A percentile compares a stretch with the other conserved stretches of the same genome.
Evolutionary conservation across 768 basidiomycete species (phyloP).

Genomic region (Glaciozyma martinii): DNA sequence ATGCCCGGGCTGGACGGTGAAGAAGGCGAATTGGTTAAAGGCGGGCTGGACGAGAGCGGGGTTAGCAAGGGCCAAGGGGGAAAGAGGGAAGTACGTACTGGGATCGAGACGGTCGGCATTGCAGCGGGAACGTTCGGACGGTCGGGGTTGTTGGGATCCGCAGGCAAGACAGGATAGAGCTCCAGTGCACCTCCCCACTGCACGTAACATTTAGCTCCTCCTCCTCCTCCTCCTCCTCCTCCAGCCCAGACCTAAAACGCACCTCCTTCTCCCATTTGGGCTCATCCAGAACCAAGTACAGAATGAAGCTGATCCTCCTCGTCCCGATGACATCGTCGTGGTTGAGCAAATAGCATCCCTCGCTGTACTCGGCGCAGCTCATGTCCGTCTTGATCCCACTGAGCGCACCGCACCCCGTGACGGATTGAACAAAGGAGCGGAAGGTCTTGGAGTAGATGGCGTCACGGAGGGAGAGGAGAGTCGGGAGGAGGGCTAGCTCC

Average conservation of each 20-base stretch:
- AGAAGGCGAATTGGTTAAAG: conserved; percentile 43
- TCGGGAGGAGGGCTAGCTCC: conserved; percentile 70
- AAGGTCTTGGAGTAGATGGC: conserved; percentile 80
- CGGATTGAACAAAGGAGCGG: conserved; percentile 67
- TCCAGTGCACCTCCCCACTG: conserved; percentile 86
- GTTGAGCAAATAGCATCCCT: conserved; percentile 87
- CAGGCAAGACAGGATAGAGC: conserved; percentile 61
- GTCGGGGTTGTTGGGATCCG: conserved; percentile 39
- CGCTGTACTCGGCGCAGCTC: conserved; percentile 77
- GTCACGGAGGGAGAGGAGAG: conserved; percentile 71
- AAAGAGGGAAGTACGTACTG: conserved; percentile 40
- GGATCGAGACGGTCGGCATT: conserved; percentile 41
- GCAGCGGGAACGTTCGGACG: conserved; percentile 55
- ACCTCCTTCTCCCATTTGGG: conserved; percentile 63
- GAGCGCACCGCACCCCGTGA: conserved; percentile 86
- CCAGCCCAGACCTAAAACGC: neutral
- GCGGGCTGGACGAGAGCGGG: conserved; percentile 3
- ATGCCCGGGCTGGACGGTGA: conserved; percentile 76
- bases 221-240: neutral
- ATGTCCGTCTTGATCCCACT: conserved; percentile 90
- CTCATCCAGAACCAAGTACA: conserved; percentile 79
- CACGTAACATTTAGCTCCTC: neutral
- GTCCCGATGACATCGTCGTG: conserved; percentile 98
- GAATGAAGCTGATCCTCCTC: conserved; percentile 87
- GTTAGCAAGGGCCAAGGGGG: conserved; percentile 32